Conservation (phyloP, 176 grass and related monocot genomes). For the Neostapfia colusana region DNA sequence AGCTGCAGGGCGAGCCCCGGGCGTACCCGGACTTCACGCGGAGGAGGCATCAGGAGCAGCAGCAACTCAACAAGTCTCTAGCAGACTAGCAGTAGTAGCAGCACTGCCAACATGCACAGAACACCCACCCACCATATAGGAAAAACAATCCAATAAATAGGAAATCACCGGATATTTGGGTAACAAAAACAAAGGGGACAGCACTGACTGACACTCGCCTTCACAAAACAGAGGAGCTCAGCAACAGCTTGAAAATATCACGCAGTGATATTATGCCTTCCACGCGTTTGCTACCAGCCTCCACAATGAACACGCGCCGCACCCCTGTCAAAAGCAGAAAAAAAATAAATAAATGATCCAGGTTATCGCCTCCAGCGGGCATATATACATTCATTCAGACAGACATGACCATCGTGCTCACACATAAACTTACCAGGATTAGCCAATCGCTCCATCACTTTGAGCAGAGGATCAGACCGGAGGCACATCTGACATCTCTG, state of each 20-base stretch:
- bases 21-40: slow-evolving; percentile 96
- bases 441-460: slow-evolving; percentile 95
- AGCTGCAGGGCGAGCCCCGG: slow-evolving; percentile 48
- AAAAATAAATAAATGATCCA: background rate
- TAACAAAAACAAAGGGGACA: slow-evolving; percentile 43
- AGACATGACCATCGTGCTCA: too few relatives aligned
- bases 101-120: too few relatives aligned
- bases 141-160: slow-evolving; percentile 80
- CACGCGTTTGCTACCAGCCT: slow-evolving; percentile 94
- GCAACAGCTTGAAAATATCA: slow-evolving; percentile 87
- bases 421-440: slow-evolving; percentile 64
- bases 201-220: slow-evolving; percentile 32
- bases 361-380: background rate
- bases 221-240: slow-evolving; percentile 56
- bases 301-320: slow-evolving; percentile 90
- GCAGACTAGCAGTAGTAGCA: too few relatives aligned
- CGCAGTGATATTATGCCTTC: slow-evolving; percentile 93
- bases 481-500: slow-evolving; percentile 99
- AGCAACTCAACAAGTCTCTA: too few relatives aligned
- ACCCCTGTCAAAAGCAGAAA: slow-evolving; percentile 52
- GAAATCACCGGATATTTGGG: slow-evolving; percentile 51
- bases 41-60: too few relatives aligned
- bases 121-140: too few relatives aligned
- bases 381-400: background rate
- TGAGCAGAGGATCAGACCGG: slow-evolving; percentile 77